These are phyloP conservation scores for Westerdykella ornata DNA, from an alignment of 2,329 filamentous ascomycete genomes.

Conservation along the genomic window DNA sequence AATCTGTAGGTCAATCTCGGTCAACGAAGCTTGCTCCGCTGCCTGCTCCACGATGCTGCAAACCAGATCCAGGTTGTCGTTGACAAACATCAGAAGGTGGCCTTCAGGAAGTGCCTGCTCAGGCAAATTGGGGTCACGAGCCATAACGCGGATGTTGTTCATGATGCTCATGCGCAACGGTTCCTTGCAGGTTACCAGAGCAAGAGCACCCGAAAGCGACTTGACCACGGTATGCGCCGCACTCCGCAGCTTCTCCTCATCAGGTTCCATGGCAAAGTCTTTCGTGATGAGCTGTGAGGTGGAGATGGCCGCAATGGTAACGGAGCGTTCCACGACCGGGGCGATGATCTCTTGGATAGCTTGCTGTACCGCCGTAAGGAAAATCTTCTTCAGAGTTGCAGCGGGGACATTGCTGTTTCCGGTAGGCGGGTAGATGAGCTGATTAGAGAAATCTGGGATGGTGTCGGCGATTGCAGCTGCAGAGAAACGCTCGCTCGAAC, in stretches of 20 bases:
- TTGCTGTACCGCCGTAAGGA: constrained; percentile 76
- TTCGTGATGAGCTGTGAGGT: constrained; percentile 94
- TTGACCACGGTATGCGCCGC: constrained; percentile 93
- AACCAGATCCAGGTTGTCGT: constrained; percentile 90
- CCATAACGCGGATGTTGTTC: constrained; percentile 89
- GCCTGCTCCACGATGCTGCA: constrained; percentile 93
- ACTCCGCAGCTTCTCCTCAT: constrained; percentile 77
- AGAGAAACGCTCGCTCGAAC: constrained; percentile 66
- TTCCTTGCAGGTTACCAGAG: constrained; percentile 96
- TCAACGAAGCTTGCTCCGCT: constrained; percentile 84
- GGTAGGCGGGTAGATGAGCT: constrained; percentile 67
- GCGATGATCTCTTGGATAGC: constrained; percentile 95
- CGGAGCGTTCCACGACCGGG: constrained; percentile 92
- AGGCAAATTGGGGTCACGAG: constrained; percentile 48
- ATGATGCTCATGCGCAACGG: constrained; percentile 93
- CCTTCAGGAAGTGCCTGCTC: constrained; percentile 80
- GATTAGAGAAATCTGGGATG: constrained; percentile 74
- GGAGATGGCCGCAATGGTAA: constrained; percentile 95
- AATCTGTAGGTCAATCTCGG: constrained; percentile 92
- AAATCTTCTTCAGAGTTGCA: constrained; percentile 62
- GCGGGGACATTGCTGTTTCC: constrained; percentile 64
- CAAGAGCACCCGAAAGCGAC: constrained; percentile 85
- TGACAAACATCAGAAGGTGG: constrained; percentile 96
- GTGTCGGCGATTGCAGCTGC: constrained; percentile 70
- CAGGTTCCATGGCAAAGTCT: constrained; percentile 88